phyloP scores from a whole-genome alignment of 176 grass and related monocot genomes.

The Oryza rufipogon region DNA sequence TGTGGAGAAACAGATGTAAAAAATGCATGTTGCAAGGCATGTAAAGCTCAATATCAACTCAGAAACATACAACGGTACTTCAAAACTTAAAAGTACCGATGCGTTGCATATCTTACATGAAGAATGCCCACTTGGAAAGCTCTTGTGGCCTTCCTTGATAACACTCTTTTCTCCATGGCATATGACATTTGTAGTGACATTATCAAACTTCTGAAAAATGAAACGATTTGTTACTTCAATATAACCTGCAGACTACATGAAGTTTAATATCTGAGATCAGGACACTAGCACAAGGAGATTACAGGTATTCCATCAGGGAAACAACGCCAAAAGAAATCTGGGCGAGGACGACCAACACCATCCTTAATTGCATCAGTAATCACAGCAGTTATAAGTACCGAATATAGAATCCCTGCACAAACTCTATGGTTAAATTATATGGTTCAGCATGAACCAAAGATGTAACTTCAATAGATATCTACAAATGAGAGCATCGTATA shows the following conservation, averaged over 20 bases:
- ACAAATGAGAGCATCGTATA: constrained; percentile 27
- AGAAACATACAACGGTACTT: background rate
- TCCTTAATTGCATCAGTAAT: constrained; percentile 83
- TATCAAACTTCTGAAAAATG: constrained; percentile 53
- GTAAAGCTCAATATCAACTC: background rate
- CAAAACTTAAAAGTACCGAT: background rate
- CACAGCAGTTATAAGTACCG: constrained; percentile 69
- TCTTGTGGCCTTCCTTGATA: constrained; percentile 71
- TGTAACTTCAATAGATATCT: constrained; percentile 14
- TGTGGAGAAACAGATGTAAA: background rate
- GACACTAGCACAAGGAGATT: background rate
- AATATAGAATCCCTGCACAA: constrained; percentile 60
- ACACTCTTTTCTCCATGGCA: constrained; percentile 63
- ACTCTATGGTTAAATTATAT: constrained; percentile 22
- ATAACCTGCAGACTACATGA: background rate
- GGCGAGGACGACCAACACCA: constrained; percentile 70
- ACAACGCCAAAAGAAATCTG: constrained; percentile 86
- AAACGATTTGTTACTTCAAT: background rate
- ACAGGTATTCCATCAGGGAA: constrained; percentile 75
- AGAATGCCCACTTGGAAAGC: constrained; percentile 74
- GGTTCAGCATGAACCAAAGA: constrained; percentile 14
- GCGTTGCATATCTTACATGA: constrained; percentile 50
- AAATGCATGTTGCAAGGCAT: background rate
- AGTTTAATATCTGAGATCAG: background rate
- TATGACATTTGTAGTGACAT: constrained; percentile 56